phyloP scores from a whole-genome alignment of 192 early-diverging fungal species.

The Lunasporangiospora selenospora region DNA sequence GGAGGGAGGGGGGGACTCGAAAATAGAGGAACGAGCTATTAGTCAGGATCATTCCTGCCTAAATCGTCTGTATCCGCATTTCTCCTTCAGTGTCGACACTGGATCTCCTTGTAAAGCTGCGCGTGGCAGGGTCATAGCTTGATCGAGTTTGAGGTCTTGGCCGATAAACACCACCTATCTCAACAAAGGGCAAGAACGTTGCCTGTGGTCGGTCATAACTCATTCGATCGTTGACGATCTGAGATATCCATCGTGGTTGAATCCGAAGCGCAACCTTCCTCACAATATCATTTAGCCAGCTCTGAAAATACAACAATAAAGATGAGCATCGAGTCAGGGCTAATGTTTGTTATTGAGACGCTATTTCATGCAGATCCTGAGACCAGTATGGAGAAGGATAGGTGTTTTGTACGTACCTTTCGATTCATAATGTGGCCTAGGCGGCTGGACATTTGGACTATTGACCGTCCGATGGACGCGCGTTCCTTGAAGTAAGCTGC shows the following conservation, averaged over 20 bases:
- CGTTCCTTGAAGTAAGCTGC: conserved; percentile 16
- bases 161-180: conserved; percentile 5
- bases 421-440: conserved; percentile 15
- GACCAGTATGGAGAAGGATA: no score
- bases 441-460: conserved; percentile 17
- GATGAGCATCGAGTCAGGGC: no score
- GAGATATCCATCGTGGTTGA: conserved; percentile 10
- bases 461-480: background rate
- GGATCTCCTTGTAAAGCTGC: no score
- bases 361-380: no score
- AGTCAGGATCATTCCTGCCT: no score
- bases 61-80: no score
- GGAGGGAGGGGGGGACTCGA: no score
- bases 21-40: no score
- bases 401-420: no score
- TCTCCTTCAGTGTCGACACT: no score
- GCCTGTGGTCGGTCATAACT: conserved; percentile 25
- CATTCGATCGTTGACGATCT: conserved; percentile 4
- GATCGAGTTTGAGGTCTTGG: conserved; percentile 14
- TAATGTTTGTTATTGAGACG: no score
- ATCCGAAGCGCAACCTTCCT: conserved; percentile 9
- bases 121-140: conserved; percentile 7
- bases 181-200: conserved; percentile 15
- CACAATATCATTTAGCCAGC: conserved; percentile 19
- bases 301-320: no score